A percentile compares a stretch with the other conserved stretches of the same genome.
Conservation (phyloP, 75 land plant species). For the Picea sitchensis region DNA sequence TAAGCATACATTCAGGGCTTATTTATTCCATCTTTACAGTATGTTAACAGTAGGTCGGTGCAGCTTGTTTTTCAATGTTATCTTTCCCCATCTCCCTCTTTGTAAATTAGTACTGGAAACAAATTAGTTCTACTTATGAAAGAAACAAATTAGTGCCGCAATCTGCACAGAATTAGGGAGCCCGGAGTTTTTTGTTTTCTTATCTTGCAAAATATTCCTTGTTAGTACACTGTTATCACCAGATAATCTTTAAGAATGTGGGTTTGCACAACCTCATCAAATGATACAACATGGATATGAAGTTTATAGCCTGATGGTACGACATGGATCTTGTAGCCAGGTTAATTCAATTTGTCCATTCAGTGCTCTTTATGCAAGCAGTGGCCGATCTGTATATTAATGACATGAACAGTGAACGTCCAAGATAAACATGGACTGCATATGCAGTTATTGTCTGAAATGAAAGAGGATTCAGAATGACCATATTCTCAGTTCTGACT, state of each 20-base stretch:
- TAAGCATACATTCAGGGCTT: not conserved
- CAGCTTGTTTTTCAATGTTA: too few species aligned
- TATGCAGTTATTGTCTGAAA: not conserved
- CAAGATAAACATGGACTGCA: not conserved
- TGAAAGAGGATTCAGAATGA: not conserved
- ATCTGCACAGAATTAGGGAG: too few species aligned
- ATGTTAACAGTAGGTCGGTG: not conserved
- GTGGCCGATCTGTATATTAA: not conserved
- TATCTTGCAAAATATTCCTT: too few species aligned
- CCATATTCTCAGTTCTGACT: not conserved
- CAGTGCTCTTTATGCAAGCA: not conserved
- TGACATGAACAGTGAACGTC: not conserved
- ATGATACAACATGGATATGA: too few species aligned
- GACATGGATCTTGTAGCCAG: not conserved
- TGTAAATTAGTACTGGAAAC: not conserved
- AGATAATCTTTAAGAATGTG: too few species aligned
- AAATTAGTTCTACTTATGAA: not conserved
- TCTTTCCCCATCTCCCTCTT: too few species aligned
- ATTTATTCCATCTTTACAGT: not conserved
- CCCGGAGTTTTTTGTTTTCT: too few species aligned
- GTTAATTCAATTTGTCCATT: not conserved
- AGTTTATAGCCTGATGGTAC: not conserved
- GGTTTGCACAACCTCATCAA: too few species aligned
- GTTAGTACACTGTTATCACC: too few species aligned
- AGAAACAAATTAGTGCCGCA: not conserved